phyloP scores from a whole-genome alignment of 257 asterid genomes.

The Henckelia pumila region DNA sequence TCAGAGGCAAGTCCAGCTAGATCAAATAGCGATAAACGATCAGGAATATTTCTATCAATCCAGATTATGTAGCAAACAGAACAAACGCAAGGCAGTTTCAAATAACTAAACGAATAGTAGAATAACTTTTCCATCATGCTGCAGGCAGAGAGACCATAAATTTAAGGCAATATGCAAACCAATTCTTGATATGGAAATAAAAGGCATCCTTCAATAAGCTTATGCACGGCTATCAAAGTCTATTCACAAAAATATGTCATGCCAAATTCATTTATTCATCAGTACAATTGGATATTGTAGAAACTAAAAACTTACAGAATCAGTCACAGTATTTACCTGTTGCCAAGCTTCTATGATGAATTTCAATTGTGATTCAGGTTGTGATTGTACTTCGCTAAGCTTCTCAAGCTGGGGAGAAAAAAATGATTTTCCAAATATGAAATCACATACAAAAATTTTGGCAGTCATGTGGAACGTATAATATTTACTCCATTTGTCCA shows the following conservation, averaged over 20 bases:
- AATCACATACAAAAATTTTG: not conserved
- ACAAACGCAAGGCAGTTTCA: not conserved
- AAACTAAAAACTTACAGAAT: constrained; percentile 11
- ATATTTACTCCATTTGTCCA: not conserved
- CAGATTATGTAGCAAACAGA: not conserved
- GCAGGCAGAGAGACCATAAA: not conserved
- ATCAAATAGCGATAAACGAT: not conserved
- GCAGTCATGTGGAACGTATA: not conserved
- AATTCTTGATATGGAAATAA: too few species aligned
- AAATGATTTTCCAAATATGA: constrained; percentile 11
- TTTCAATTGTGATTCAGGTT: constrained; percentile 88
- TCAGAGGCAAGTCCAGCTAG: constrained; percentile 16
- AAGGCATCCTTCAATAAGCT: not conserved
- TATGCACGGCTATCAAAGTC: not conserved
- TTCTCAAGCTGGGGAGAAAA: constrained; percentile 68
- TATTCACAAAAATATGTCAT: constrained; percentile 12
- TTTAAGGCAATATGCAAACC: not conserved
- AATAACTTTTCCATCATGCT: not conserved
- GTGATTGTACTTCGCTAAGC: constrained; percentile 80
- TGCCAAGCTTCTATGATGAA: constrained; percentile 93
- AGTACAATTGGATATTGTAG: constrained; percentile 2
- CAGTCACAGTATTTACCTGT: constrained; percentile 52
- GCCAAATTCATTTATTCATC: constrained; percentile 4
- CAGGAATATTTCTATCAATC: not conserved
- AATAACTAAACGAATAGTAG: not conserved